phyloP scores from a whole-genome alignment of 495 filamentous ascomycete species.

The Sabuloglossum arenarium region DNA sequence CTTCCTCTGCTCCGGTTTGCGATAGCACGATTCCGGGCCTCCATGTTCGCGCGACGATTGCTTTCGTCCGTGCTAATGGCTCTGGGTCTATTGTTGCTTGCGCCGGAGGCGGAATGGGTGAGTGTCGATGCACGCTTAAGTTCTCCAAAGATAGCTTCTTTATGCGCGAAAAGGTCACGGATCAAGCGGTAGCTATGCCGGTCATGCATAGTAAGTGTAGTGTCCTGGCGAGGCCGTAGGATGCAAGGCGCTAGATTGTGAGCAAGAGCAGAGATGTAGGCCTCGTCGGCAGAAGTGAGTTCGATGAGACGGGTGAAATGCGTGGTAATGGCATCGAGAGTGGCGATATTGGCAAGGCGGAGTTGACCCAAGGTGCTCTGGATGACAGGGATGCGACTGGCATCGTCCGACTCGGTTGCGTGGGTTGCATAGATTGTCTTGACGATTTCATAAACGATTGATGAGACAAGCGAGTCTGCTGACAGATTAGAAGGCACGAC shows the following conservation, averaged over 20 bases:
- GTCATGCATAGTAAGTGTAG: constrained; percentile 83
- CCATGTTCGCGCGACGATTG: constrained; percentile 81
- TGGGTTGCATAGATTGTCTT: constrained; percentile 87
- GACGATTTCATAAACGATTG: constrained; percentile 96
- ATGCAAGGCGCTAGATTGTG: constrained; percentile 68
- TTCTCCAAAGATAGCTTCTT: constrained; percentile 87
- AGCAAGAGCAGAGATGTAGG: constrained; percentile 58
- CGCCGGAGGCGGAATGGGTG: constrained; percentile 29
- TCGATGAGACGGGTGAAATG: constrained; percentile 96
- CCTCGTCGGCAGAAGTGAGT: constrained; percentile 83
- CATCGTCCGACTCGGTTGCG: constrained; percentile 43
- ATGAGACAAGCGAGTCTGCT: constrained; percentile 86
- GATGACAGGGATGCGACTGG: constrained; percentile 67
- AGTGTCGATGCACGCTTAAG: constrained; percentile 74
- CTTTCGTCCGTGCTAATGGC: constrained; percentile 93
- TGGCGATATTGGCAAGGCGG: constrained; percentile 92
- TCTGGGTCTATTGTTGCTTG: constrained; percentile 33
- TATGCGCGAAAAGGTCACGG: constrained; percentile 82
- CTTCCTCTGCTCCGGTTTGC: constrained; percentile 48
- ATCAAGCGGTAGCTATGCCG: constrained; percentile 82
- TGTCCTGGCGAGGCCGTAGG: constrained; percentile 68
- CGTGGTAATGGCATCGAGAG: constrained; percentile 91
- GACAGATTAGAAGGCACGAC: constrained; percentile 6
- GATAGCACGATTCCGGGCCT: constrained; percentile 73
- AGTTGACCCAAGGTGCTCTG: constrained; percentile 92